Evolutionary conservation across 176 grass and related monocot species (phyloP), one percentile per base, ranked within the genome.

Genomic region (Aegilops tauschii): DNA sequence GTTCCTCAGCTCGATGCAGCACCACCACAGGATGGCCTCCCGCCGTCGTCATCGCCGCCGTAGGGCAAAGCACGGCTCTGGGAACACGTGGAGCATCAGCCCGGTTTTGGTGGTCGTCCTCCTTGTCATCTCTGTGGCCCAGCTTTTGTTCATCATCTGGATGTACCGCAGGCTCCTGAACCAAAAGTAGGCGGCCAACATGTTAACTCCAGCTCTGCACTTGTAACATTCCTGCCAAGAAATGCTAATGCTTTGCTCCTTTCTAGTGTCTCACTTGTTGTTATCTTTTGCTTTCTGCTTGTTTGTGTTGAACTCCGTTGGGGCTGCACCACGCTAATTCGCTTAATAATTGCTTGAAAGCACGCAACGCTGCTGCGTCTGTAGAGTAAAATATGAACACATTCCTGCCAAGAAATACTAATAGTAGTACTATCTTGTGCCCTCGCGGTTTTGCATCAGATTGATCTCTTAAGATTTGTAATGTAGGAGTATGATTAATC

Each of bases 141-240:
- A 90, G 79, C 78, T 95, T 5, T 40, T 92, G 39, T 77, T 95
- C 42, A 95, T 91, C 47, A 20, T 93, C 68, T 85, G 88, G 88
- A 12, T 95, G 63, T 75, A 87, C 45, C 68, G 67, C 56, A 82
- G 69, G 75, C 42, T 89, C 75, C 44, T 79, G 80, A 81, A 80
- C 31, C 62, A 86, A 90, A 73, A 79, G 18, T 81, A 91, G 47
- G 65, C 5, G 21, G 80, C 12, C 35, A 62, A 7, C 31, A 18
- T 65, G 61, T 47, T 47, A 52, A 20, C 10, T 36, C 27, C 29
- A 81, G 16, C 54, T 82, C 35, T 17, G 45, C 13, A 82, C 20
- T 13, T 47, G 79, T 45, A 69, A 69, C 34, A n/a, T 50, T 76
- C 25, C 14, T 76, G 13, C 7, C 42, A 4, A 50, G 20, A 82